phyloP scores from a whole-genome alignment of 2,329 filamentous ascomycete species.

The Didymella arachidicola region DNA sequence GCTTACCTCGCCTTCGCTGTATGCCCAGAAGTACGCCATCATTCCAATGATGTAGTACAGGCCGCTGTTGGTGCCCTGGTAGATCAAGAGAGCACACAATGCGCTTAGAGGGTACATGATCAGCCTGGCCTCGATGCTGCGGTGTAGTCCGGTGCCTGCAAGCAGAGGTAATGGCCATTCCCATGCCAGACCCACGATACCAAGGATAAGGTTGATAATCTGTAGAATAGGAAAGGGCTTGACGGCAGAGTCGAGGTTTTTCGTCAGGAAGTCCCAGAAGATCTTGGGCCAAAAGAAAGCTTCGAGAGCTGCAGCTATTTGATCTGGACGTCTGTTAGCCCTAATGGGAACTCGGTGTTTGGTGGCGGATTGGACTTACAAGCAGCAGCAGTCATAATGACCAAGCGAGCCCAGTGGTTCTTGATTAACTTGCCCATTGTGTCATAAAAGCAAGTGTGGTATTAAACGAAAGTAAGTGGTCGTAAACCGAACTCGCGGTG shows the following conservation, averaged over 20 bases:
- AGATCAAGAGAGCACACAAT: slow-evolving; percentile 78
- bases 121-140: slow-evolving; percentile 85
- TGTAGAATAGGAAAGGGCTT: slow-evolving; percentile 89
- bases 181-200: slow-evolving; percentile 78
- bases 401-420: slow-evolving; percentile 97
- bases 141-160: slow-evolving; percentile 79
- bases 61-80: slow-evolving; percentile 91
- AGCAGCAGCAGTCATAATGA: slow-evolving; percentile 82
- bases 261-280: slow-evolving; percentile 96
- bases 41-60: slow-evolving; percentile 91
- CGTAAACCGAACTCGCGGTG: slow-evolving; percentile 42
- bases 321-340: slow-evolving; percentile 65
- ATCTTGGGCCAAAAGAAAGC: slow-evolving; percentile 99
- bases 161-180: slow-evolving; percentile 86
- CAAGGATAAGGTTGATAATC: slow-evolving; percentile 85
- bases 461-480: slow-evolving; percentile 42
- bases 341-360: no score
- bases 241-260: slow-evolving; percentile 84
- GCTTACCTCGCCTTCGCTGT: slow-evolving; percentile 93
- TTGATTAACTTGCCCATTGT: slow-evolving; percentile 97
- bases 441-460: slow-evolving; percentile 5
- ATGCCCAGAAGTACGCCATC: slow-evolving; percentile 93
- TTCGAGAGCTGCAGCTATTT: slow-evolving; percentile 82
- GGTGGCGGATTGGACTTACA: slow-evolving; percentile 62
- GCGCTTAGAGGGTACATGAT: slow-evolving; percentile 81